Conservation (phyloP, 768 basidiomycete species). For the Floccularia luteovirens region DNA sequence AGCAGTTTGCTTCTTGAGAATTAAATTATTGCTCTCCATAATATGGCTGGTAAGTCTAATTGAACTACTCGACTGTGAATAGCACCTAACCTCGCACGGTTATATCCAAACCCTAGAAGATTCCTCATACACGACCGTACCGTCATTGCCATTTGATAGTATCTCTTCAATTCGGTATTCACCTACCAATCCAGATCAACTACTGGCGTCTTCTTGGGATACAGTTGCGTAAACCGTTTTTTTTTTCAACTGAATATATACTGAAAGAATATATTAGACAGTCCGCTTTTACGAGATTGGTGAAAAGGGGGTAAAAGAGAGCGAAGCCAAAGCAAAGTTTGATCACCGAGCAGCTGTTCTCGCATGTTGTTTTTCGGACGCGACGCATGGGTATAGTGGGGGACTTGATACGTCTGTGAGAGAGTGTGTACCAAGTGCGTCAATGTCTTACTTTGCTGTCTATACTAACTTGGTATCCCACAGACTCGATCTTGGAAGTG, state of each 20-base stretch:
- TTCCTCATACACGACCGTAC: slow-evolving; percentile 8
- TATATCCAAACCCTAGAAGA: too few relatives aligned
- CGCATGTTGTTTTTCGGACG: slow-evolving; percentile 70
- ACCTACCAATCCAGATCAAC: slow-evolving; percentile 66
- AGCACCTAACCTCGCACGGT: not conserved
- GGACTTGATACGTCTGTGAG: slow-evolving; percentile 80
- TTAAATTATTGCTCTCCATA: too few relatives aligned
- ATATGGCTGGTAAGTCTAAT: not conserved
- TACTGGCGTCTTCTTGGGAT: slow-evolving; percentile 91
- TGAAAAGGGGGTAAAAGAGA: slow-evolving; percentile 48
- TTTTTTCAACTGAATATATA: slow-evolving; percentile 2
- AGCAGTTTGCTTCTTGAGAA: too few relatives aligned
- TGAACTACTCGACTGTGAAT: not conserved
- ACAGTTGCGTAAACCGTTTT: slow-evolving; percentile 31
- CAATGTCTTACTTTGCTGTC: not conserved
- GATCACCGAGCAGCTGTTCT: slow-evolving; percentile 87
- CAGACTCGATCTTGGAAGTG: slow-evolving; percentile 73
- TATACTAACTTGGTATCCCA: not conserved
- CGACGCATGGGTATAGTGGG: slow-evolving; percentile 69
- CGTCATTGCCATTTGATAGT: slow-evolving; percentile 77
- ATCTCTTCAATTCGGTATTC: slow-evolving; percentile 79
- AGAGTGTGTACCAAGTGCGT: slow-evolving; percentile 65
- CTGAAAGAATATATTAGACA: slow-evolving; percentile 15
- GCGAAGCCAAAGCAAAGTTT: slow-evolving; percentile 72
- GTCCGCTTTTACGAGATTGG: slow-evolving; percentile 48